Percentiles rank a stretch among this genome's conserved stretches.
phyloP scores from a whole-genome alignment of 352 stramenopile genomes.

The Globisporangium nagaii region DNA sequence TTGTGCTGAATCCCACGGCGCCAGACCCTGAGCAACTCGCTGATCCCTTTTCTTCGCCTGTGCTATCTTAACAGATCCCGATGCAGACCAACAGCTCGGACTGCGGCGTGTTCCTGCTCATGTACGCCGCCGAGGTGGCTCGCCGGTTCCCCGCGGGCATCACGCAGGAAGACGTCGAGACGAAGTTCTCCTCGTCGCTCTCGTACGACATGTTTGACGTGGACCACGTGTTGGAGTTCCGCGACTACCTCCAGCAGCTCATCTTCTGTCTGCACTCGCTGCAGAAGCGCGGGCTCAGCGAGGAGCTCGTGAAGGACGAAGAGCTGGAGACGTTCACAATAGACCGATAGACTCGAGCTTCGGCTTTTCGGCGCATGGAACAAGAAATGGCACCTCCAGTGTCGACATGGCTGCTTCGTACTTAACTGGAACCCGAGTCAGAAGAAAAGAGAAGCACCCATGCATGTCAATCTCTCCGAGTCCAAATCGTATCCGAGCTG shows the following conservation, averaged over 20 bases:
- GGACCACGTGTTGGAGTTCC: conserved; percentile 68
- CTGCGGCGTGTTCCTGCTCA: conserved; percentile 85
- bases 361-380: no score
- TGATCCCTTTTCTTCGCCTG: no score
- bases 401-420: no score
- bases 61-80: conserved; percentile 73
- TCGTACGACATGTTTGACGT: conserved; percentile 54
- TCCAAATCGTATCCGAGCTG: no score
- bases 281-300: conserved; percentile 35
- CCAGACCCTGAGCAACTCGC: no score
- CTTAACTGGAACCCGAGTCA: no score
- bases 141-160: conserved; percentile 51
- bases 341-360: no score
- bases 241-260: conserved; percentile 74
- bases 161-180: conserved; percentile 45
- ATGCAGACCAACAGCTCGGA: conserved; percentile 92
- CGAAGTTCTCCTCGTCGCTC: conserved; percentile 37
- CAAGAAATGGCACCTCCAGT: no score
- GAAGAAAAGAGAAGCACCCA: no score
- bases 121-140: conserved; percentile 71
- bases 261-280: conserved; percentile 65
- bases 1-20: no score
- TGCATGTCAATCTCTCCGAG: no score
- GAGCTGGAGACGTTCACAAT: conserved; percentile 53
- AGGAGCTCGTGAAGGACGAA: conserved; percentile 46